phyloP scores from a whole-genome alignment of 176 grass and related monocot genomes.

The Carex myosuroides region DNA sequence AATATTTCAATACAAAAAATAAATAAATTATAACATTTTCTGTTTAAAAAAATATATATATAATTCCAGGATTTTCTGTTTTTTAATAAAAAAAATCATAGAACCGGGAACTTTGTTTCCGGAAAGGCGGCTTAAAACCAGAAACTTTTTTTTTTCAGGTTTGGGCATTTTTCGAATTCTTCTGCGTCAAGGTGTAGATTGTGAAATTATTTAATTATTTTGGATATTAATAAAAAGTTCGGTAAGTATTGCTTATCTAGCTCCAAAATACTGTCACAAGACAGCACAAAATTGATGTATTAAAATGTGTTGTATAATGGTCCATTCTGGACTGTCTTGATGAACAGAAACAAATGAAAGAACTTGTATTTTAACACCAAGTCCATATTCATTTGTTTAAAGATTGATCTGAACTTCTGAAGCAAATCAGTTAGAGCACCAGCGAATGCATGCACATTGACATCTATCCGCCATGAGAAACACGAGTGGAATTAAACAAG shows the following conservation, averaged over 20 bases:
- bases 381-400: neutral
- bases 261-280: neutral
- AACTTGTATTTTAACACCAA: neutral
- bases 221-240: too few relatives aligned
- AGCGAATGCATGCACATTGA: neutral
- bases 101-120: too few relatives aligned
- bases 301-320: neutral
- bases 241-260: neutral
- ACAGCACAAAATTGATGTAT: neutral
- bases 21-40: too few relatives aligned
- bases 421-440: neutral
- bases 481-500: neutral
- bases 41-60: too few relatives aligned
- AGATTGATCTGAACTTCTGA: neutral
- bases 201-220: too few relatives aligned
- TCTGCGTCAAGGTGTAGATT: too few relatives aligned
- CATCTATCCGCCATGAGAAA: neutral
- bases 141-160: too few relatives aligned
- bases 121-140: too few relatives aligned
- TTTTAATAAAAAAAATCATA: too few relatives aligned
- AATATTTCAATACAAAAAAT: too few relatives aligned
- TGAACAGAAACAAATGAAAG: neutral
- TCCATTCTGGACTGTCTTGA: neutral
- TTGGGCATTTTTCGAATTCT: too few relatives aligned
- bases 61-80: too few relatives aligned